Base-by-base conservation (phyloP, 768 basidiomycete genomes). In the Phaffia australis region DNA sequence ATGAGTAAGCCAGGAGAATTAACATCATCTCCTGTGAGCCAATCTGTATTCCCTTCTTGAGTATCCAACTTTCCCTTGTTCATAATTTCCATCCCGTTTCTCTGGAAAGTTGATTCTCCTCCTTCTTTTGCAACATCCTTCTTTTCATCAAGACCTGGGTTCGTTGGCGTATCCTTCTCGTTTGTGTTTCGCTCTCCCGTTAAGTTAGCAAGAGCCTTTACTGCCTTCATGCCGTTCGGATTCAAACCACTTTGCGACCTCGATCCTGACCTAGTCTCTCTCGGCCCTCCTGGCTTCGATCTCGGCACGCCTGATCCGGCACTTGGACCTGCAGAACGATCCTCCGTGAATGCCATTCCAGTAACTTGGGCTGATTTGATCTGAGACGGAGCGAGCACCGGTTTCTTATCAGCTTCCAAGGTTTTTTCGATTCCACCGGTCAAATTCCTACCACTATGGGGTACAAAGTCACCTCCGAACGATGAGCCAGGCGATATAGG, bases 301-400 rank as follows among this genome's bases (percentile, higher is more conserved):
- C 35, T 42, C 11, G 35, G 11, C 4, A 11, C 11, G 35, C 35
- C 11, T 42, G 11, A 11, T 42, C 11, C 35, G 11, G 35, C 35
- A 42, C 11, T 42, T 42, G 35, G 35, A 42, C 11, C 11, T 11
- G 11, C 35, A 42, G 35, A 42, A 11, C 4, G 35, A 42, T 11
- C 35, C 35, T 42, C 35, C 35, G 35, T 42, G 35, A 67, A 55
- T 19, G 46, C 55, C 2, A 48, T 42, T 29, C 59, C 60, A 8
- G 56, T 67, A 46, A 67, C 58, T 50, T 65, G 64, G n/a, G 56
- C 46, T 35, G 64, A 60, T 42, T 42, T 42, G 11, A 42, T 42
- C 30, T 59, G 50, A 7, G 59, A 49, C 23, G 56, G 47, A 55
- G 49, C 46, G n/a, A 52, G 46, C 25, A 54, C 25, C 0, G 57